phyloP scores from a whole-genome alignment of 2,329 filamentous ascomycete genomes.

The Neurospora sp. region DNA sequence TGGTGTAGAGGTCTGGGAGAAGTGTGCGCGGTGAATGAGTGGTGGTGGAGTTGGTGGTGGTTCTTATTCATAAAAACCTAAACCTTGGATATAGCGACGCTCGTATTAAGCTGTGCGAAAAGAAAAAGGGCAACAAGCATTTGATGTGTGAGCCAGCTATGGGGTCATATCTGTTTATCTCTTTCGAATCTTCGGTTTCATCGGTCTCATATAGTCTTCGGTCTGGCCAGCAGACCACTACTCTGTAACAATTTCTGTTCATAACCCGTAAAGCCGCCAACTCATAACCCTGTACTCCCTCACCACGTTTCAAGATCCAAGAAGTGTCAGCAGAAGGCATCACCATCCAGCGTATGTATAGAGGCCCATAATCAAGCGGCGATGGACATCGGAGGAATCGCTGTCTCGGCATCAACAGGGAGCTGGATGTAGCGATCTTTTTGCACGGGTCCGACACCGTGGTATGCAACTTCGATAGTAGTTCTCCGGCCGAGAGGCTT shows the following conservation, averaged over 20 bases:
- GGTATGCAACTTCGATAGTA: not conserved
- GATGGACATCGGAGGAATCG: not conserved
- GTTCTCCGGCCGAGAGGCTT: not conserved
- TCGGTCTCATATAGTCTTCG: not conserved
- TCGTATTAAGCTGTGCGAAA: not conserved
- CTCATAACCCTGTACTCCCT: not conserved
- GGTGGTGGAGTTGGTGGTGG: not conserved
- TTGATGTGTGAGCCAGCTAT: not conserved
- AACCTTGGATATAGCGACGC: not conserved
- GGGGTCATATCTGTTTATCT: not conserved
- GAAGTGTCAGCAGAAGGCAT: not conserved
- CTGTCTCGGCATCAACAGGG: not conserved
- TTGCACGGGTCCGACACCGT: not conserved
- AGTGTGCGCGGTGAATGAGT: conserved; percentile 22
- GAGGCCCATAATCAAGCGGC: not conserved
- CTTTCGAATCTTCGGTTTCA: not conserved
- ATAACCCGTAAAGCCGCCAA: not conserved
- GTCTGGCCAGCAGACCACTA: not conserved
- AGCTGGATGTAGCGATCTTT: not conserved
- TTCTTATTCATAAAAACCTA: not conserved
- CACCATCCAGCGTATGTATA: not conserved
- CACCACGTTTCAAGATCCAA: not conserved
- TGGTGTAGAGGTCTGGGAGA: conserved; percentile 51
- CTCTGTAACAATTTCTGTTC: not conserved
- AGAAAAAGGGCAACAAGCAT: not conserved